Conservation (phyloP, 163 green algal genomes). For the Volvox carteri region DNA sequence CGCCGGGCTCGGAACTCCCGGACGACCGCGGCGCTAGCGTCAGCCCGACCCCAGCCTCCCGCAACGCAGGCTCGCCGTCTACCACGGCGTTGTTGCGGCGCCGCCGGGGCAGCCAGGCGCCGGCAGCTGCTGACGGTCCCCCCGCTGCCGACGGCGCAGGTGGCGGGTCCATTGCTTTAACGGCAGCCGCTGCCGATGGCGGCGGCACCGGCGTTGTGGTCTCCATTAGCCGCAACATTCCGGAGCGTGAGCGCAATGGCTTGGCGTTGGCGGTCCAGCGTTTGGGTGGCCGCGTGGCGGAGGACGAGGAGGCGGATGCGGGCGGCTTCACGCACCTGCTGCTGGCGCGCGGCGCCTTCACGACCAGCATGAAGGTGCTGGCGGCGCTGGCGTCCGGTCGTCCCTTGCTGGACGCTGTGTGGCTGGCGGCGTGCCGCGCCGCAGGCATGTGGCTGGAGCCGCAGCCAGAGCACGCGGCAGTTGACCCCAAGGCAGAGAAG, state of each 20-base stretch:
- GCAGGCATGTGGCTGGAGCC: constrained; percentile 39
- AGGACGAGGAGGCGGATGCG: constrained; percentile 29
- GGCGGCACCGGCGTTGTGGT: no score
- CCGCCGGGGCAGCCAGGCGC: constrained; percentile 12
- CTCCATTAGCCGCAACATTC: constrained; percentile 37
- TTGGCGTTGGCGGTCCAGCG: neutral
- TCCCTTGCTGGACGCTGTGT: constrained; percentile 38
- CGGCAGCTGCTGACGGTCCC: neutral
- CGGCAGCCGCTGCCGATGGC: neutral
- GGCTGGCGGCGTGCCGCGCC: constrained; percentile 2
- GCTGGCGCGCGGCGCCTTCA: constrained; percentile 22
- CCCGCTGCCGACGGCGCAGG: neutral
- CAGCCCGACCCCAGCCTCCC: constrained; percentile 2
- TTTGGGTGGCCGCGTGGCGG: constrained; percentile 28
- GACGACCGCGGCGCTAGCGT: neutral
- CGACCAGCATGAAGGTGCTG: constrained; percentile 50
- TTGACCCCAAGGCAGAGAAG: constrained; percentile 32
- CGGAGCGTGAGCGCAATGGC: constrained; percentile 1
- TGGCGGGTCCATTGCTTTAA: neutral
- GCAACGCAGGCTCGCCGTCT: neutral
- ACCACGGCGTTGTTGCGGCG: neutral
- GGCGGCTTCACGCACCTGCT: constrained; percentile 46
- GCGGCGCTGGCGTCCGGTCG: constrained; percentile 36
- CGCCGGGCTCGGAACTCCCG: neutral
- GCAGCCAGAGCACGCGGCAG: constrained; percentile 23